A percentile compares a stretch with the other conserved stretches of the same genome.
phyloP scores from a whole-genome alignment of 805 yeast species.

The Candida anglica region DNA sequence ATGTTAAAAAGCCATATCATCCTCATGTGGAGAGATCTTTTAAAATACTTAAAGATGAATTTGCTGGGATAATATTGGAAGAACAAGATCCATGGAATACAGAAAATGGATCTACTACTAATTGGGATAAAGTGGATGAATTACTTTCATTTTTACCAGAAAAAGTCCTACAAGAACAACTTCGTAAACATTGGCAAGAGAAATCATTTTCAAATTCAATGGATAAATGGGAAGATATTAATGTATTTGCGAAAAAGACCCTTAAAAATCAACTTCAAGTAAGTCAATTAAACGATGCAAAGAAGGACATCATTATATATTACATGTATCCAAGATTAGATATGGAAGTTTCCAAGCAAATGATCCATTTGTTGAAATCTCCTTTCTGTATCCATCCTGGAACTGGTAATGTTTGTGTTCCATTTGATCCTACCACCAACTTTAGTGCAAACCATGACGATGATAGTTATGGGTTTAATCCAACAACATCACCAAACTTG shows the following conservation, averaged over 20 bases:
- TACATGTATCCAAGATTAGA: conserved; percentile 90
- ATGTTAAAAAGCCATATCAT: conserved; percentile 76
- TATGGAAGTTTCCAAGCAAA: conserved; percentile 84
- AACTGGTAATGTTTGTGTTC: conserved; percentile 94
- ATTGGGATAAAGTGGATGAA: conserved; percentile 45
- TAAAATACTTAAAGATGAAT: conserved; percentile 58
- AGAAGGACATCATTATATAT: conserved; percentile 75
- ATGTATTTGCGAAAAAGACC: conserved; percentile 42
- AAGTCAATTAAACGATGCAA: conserved; percentile 57
- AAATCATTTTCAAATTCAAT: conserved; percentile 38
- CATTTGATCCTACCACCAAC: conserved; percentile 53
- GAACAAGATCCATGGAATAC: conserved; percentile 86
- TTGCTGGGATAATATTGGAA: conserved; percentile 59
- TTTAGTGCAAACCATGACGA: conserved; percentile 28
- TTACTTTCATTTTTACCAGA: conserved; percentile 64
- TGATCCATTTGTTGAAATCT: conserved; percentile 88
- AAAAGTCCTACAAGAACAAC: conserved; percentile 46
- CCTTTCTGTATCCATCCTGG: conserved; percentile 97
- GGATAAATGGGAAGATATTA: conserved; percentile 80
- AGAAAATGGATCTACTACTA: conserved; percentile 32
- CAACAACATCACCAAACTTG: conserved; percentile 75
- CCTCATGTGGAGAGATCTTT: conserved; percentile 81
- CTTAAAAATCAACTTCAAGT: conserved; percentile 46
- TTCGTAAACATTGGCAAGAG: conserved; percentile 56
- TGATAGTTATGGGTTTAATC: conserved; percentile 60